Base-by-base conservation (phyloP, 192 early-diverging fungal species). In the Podila horticola region DNA sequence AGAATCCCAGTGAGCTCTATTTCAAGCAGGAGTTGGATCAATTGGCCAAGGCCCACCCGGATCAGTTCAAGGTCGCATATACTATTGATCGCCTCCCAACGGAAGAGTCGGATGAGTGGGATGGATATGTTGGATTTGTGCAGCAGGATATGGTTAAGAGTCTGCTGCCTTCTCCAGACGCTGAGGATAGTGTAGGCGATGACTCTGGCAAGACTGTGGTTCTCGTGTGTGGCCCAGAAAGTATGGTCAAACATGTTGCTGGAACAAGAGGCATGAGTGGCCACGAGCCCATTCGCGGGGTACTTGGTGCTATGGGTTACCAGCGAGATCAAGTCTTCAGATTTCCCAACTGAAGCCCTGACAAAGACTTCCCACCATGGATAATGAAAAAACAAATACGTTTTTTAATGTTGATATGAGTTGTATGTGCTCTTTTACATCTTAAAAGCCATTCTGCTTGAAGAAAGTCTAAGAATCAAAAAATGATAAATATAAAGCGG, bases 141-240 rank as follows among this genome's bases (percentile, higher is more conserved):
- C 71, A 81, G 63, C 51, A 82, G 64, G 29, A 20, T 1, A 67
- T 88, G 82, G 41, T 93, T 67, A n/a, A 64, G 20, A 50, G 36
- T n/a, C 34, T 82, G 38, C 59, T 88, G 33, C 71, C 82, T 20
- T 49, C 34, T 0, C 41, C 41, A 45, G 30, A 36, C 34, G 0
- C 13, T 2, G n/a, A 10, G 15, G 41, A 12, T 11, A 38, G 1
- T 55, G 38, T 19, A 45, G 8, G 41, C 11, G 41, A 45, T 4
- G 41, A 45, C 3, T 10, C 36, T 6, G 10, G 36, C 36, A 73
- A 64, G 20, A 83, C 81, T 30, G 66, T 86, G 31, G 82, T 93
- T 29, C 71, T 92, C 68, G 85, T 93, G n/a, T 91, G 90, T 66
- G 92, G 92, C 7, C 92, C 92, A 4, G 87, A 88, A 64, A 82